These are phyloP conservation scores for Cochlearia excelsa DNA, from an alignment of 345 rosid species.

Conservation along the genomic window DNA sequence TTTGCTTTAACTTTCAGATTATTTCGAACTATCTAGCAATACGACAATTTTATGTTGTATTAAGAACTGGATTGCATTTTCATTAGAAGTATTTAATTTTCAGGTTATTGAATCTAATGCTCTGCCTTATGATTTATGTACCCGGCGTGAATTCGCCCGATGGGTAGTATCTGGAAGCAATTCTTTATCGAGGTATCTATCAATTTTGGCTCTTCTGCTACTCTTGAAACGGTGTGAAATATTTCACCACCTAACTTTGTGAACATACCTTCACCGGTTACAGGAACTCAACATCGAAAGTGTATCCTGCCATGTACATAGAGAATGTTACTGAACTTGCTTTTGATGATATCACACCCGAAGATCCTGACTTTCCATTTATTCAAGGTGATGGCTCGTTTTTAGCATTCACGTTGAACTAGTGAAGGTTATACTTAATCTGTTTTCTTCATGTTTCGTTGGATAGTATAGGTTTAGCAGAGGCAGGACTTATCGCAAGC, in stretches of 20 bases:
- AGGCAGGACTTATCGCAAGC: slow-evolving; percentile 94
- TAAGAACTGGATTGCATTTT: slow-evolving; percentile 1
- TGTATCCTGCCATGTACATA: slow-evolving; percentile 93
- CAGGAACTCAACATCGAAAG: slow-evolving; percentile 74
- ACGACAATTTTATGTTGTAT: neutral
- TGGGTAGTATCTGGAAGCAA: slow-evolving; percentile 86
- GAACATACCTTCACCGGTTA: slow-evolving; percentile 32
- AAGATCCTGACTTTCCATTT: slow-evolving; percentile 86
- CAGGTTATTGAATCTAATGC: slow-evolving; percentile 83
- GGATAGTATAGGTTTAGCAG: slow-evolving; percentile 82
- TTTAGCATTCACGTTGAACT: slow-evolving; percentile 5
- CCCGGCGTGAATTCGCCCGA: slow-evolving; percentile 90
- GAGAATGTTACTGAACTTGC: slow-evolving; percentile 87
- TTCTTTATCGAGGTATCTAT: slow-evolving; percentile 62
- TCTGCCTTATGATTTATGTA: slow-evolving; percentile 71
- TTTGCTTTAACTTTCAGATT: slow-evolving; percentile 7
- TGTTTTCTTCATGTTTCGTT: slow-evolving; percentile 22
- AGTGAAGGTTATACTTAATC: slow-evolving; percentile 1
- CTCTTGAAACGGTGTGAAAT: slow-evolving; percentile 9
- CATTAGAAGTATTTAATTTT: slow-evolving; percentile 5
- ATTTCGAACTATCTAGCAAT: neutral
- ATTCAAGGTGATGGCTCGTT: slow-evolving; percentile 68
- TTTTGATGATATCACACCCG: slow-evolving; percentile 77
- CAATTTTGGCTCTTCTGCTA: neutral
- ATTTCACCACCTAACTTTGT: neutral